A percentile compares a stretch with the other conserved stretches of the same genome.
phyloP scores from a whole-genome alignment of 441 rosid species.

The Dalechampia spathulata region DNA sequence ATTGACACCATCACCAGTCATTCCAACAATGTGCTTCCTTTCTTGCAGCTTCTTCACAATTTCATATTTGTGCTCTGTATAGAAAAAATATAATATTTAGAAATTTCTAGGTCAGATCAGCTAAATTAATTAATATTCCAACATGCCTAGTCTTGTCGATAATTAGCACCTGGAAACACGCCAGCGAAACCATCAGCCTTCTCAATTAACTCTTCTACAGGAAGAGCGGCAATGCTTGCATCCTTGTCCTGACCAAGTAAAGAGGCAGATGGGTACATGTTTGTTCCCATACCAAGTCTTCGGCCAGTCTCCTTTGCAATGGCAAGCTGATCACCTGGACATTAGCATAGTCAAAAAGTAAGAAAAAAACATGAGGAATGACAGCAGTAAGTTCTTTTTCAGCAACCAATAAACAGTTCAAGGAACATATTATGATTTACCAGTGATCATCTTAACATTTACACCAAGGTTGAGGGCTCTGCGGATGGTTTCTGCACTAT shows the following conservation, averaged over 20 bases:
- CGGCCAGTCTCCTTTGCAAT: conserved; percentile 97
- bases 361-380: background rate
- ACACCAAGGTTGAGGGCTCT: conserved; percentile 89
- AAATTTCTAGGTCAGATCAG: background rate
- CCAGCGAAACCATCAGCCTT: conserved; percentile 96
- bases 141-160: background rate
- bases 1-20: conserved; percentile 95
- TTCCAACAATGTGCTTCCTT: conserved; percentile 70
- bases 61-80: conserved; percentile 74
- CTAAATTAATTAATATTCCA: background rate
- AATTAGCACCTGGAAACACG: conserved; percentile 64
- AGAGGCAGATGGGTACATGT: conserved; percentile 94
- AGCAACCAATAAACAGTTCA: background rate
- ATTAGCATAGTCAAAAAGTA: background rate
- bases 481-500: conserved; percentile 92
- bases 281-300: conserved; percentile 98
- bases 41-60: conserved; percentile 88
- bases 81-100: background rate
- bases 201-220: conserved; percentile 87
- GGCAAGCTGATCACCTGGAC: conserved; percentile 84
- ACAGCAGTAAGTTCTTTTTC: background rate
- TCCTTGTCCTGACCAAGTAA: conserved; percentile 80
- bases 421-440: conserved; percentile 22
- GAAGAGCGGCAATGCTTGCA: conserved; percentile 65
- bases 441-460: conserved; percentile 97